Conservation (phyloP, 1,139 yeast genomes). For the Debaryomyces nepalensis region DNA sequence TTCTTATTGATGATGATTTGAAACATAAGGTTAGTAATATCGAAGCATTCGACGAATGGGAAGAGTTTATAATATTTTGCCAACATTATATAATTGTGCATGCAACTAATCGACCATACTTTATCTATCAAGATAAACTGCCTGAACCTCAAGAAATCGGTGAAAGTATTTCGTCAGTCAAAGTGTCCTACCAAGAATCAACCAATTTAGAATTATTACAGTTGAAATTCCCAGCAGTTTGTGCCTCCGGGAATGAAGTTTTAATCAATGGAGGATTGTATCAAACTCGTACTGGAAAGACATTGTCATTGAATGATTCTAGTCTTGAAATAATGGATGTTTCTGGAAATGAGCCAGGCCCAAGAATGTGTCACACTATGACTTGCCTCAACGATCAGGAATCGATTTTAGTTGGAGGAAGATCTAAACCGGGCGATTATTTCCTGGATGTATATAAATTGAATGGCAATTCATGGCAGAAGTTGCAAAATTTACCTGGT, state of each 20-base stretch:
- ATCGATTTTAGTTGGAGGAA: slow-evolving; percentile 65
- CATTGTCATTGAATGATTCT: slow-evolving; percentile 24
- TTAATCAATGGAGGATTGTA: slow-evolving; percentile 60
- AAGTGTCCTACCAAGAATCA: slow-evolving; percentile 16
- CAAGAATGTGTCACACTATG: slow-evolving; percentile 67
- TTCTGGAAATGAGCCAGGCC: slow-evolving; percentile 28
- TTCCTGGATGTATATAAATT: slow-evolving; percentile 38
- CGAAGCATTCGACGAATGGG: slow-evolving; percentile 84
- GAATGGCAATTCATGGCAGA: slow-evolving; percentile 35
- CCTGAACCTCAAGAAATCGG: neutral
- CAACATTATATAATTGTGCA: slow-evolving; percentile 77
- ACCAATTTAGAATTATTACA: slow-evolving; percentile 23
- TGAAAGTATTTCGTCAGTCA: slow-evolving; percentile 16
- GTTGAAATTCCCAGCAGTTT: slow-evolving; percentile 55
- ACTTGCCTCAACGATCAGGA: slow-evolving; percentile 33
- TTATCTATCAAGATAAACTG: slow-evolving; percentile 17
- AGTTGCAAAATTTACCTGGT: slow-evolving; percentile 40
- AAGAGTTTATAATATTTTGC: slow-evolving; percentile 75
- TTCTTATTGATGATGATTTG: slow-evolving; percentile 41
- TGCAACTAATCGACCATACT: slow-evolving; percentile 51
- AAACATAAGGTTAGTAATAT: slow-evolving; percentile 32
- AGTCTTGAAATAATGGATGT: slow-evolving; percentile 16
- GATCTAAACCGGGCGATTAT: slow-evolving; percentile 60
- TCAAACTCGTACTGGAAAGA: slow-evolving; percentile 42
- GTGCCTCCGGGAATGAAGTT: slow-evolving; percentile 28